These are phyloP conservation scores for Trypanosoma vivax DNA, from an alignment of 208 protist genomes.

Conservation along the genomic window DNA sequence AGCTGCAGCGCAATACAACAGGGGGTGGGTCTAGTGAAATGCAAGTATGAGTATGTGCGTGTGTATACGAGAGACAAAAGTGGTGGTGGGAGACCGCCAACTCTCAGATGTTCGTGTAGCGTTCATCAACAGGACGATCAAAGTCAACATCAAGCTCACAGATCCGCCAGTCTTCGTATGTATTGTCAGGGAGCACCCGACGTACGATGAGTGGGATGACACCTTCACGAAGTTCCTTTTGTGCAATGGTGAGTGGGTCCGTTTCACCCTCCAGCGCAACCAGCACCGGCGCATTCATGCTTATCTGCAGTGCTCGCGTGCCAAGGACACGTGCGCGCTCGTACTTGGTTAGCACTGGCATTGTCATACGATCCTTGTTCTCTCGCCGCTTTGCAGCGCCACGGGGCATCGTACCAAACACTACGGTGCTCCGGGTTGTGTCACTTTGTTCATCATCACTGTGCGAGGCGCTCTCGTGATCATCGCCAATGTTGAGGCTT, in stretches of 20 bases:
- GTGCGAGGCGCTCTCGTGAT: conserved; percentile 20
- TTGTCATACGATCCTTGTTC: conserved; percentile 87
- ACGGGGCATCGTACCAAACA: conserved; percentile 39
- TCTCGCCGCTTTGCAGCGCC: conserved; percentile 35
- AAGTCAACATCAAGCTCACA: conserved; percentile 84
- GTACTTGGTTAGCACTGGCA: conserved; percentile 98
- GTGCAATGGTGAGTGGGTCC: conserved; percentile 97
- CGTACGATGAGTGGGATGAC: conserved; percentile 98
- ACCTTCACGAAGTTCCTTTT: conserved; percentile 94
- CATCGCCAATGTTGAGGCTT: conserved; percentile 29
- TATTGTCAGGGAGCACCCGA: conserved; percentile 92
- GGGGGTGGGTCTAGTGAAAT: no score
- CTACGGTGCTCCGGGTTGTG: conserved; percentile 37
- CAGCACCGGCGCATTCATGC: conserved; percentile 97
- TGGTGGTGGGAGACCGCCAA: background rate
- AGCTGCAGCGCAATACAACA: conserved; percentile 1
- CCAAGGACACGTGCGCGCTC: conserved; percentile 97
- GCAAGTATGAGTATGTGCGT: background rate
- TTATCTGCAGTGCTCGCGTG: conserved; percentile 97
- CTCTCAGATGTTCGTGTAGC: conserved; percentile 74
- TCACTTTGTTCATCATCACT: conserved; percentile 20
- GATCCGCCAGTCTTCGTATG: conserved; percentile 91
- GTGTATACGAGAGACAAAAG: background rate
- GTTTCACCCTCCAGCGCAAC: conserved; percentile 96
- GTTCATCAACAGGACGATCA: conserved; percentile 74